phyloP scores from a whole-genome alignment of 495 filamentous ascomycete species.

The Penicillium turbatum region DNA sequence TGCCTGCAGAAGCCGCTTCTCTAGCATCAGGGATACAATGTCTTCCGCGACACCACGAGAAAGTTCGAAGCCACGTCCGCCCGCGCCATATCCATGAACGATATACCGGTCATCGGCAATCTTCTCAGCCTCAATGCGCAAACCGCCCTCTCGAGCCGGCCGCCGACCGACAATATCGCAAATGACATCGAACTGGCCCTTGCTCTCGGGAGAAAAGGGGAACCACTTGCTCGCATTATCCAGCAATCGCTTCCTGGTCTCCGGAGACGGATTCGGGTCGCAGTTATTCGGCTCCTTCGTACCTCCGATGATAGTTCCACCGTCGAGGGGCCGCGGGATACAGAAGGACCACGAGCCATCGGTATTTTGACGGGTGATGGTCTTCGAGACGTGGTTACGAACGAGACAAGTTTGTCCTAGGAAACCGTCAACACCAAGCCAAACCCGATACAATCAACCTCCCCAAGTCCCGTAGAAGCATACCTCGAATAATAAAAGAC shows the following conservation, averaged over 20 bases:
- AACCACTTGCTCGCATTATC: conserved; percentile 42
- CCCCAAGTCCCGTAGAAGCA: conserved; percentile 1
- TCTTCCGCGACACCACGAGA: conserved; percentile 43
- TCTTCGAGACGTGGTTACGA: conserved; percentile 44
- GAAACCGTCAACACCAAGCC: neutral
- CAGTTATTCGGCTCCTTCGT: conserved; percentile 58
- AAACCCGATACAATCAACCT: neutral
- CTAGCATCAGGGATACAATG: conserved; percentile 29
- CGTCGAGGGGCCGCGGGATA: conserved; percentile 54
- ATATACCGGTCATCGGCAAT: conserved; percentile 27
- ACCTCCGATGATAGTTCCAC: conserved; percentile 60
- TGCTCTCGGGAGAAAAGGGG: conserved; percentile 36
- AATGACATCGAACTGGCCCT: conserved; percentile 41
- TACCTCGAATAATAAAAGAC: conserved; percentile 54
- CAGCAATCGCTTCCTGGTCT: conserved; percentile 47
- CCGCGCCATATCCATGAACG: conserved; percentile 62
- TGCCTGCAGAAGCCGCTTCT: conserved; percentile 23
- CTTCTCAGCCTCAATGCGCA: conserved; percentile 40
- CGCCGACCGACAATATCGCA: conserved; percentile 44
- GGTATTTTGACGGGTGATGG: conserved; percentile 55
- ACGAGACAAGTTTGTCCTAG: conserved; percentile 44
- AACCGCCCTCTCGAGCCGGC: conserved; percentile 42
- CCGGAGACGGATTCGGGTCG: conserved; percentile 44
- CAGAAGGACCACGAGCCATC: conserved; percentile 59
- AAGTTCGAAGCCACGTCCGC: conserved; percentile 54